Conservation (phyloP, 306 rosid species). For the Comarum palustre region DNA sequence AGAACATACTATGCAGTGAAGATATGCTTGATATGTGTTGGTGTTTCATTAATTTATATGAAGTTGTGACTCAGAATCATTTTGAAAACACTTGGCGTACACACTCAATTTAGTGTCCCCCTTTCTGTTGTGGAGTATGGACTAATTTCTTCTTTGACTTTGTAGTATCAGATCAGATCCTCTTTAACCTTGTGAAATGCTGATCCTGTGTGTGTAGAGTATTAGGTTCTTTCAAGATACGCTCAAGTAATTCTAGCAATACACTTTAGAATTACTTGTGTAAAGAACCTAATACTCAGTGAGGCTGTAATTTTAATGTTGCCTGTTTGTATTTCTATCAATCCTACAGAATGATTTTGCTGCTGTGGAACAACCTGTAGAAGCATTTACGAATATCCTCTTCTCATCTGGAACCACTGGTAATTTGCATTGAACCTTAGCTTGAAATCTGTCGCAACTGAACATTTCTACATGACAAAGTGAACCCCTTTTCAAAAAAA, state of each 20-base stretch:
- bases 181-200: not conserved
- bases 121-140: not conserved
- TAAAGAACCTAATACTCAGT: slow-evolving; percentile 1
- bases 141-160: not conserved
- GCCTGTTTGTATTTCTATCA: slow-evolving; percentile 13
- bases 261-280: not conserved
- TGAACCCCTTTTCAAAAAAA: not conserved
- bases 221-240: too few species aligned
- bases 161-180: not conserved
- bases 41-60: not conserved
- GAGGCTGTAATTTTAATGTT: slow-evolving; percentile 1
- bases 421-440: slow-evolving; percentile 24
- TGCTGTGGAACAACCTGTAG: slow-evolving; percentile 63
- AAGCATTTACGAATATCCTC: slow-evolving; percentile 67
- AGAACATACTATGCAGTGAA: not conserved
- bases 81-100: not conserved
- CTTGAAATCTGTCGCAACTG: not conserved
- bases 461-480: not conserved
- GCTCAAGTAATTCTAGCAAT: too few species aligned
- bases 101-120: not conserved
- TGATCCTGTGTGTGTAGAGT: not conserved
- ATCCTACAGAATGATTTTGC: slow-evolving; percentile 69
- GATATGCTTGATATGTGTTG: not conserved
- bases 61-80: not conserved
- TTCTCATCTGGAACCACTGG: slow-evolving; percentile 99